These are phyloP conservation scores for Hygrocybe coccinea DNA, from an alignment of 768 basidiomycete genomes.

Conservation along the genomic window DNA sequence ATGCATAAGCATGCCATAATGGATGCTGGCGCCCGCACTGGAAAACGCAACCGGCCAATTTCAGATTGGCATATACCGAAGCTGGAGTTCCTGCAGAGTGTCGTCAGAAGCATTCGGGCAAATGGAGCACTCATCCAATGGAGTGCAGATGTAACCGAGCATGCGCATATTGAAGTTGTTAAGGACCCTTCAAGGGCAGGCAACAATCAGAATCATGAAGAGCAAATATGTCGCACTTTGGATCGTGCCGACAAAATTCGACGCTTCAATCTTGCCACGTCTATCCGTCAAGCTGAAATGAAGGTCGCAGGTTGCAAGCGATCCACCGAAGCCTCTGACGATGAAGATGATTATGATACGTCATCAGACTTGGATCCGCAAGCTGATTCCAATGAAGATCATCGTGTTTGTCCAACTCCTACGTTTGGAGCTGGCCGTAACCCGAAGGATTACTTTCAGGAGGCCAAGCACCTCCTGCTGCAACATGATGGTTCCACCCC, in stretches of 20 bases:
- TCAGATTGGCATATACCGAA: constrained; percentile 32
- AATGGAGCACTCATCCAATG: constrained; percentile 22
- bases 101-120: constrained; percentile 8
- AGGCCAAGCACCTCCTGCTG: not conserved
- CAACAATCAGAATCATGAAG: constrained; percentile 20
- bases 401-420: not conserved
- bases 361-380: not conserved
- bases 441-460: not conserved
- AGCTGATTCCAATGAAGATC: not conserved
- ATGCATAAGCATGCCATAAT: constrained; percentile 23
- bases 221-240: constrained; percentile 20
- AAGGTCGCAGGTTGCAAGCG: not conserved
- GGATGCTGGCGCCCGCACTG: constrained; percentile 10
- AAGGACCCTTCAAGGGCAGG: constrained; percentile 15
- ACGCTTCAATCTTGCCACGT: constrained; percentile 14
- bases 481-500: constrained; percentile 4
- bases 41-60: constrained; percentile 11
- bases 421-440: not conserved
- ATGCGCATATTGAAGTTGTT: constrained; percentile 17
- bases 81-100: constrained; percentile 25
- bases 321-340: not conserved
- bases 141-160: constrained; percentile 23
- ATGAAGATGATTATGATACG: not conserved
- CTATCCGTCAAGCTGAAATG: not conserved
- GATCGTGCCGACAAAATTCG: constrained; percentile 15